Evolutionary conservation across 2,329 filamentous ascomycete species (phyloP).

Genomic region (Penicillium verrucosum): DNA sequence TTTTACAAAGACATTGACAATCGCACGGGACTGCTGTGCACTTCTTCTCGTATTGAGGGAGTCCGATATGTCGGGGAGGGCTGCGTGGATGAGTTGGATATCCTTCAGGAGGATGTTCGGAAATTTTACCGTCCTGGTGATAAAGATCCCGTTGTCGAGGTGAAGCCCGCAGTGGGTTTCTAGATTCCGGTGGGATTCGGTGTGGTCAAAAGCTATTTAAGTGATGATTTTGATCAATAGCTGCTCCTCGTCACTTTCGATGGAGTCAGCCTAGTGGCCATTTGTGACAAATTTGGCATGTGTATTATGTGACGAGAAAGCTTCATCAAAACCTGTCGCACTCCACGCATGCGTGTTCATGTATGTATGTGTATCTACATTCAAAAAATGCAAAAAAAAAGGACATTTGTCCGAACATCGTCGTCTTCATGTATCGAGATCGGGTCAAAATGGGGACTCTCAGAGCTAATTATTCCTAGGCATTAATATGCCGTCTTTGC

Average conservation of each 20-base stretch:
- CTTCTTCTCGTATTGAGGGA: background rate
- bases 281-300: background rate
- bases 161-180: background rate
- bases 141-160: background rate
- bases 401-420: background rate
- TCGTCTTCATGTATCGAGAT: background rate
- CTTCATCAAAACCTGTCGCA: background rate
- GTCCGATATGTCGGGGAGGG: constrained; percentile 21
- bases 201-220: background rate
- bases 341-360: accelerated
- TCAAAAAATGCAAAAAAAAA: background rate
- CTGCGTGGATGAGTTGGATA: constrained; percentile 20
- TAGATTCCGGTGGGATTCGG: background rate
- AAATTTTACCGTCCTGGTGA: background rate
- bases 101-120: constrained; percentile 18
- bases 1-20: constrained; percentile 19
- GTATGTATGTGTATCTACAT: background rate
- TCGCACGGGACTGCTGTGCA: constrained; percentile 8
- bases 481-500: background rate
- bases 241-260: background rate
- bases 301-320: background rate
- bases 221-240: background rate
- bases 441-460: background rate
- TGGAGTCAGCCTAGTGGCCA: background rate
- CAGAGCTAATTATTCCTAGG: too few relatives aligned